Evolutionary conservation across 768 basidiomycete genomes (phyloP), one percentile per base, ranked within the genome.

Genomic region (Leccinellum rugosiceps): DNA sequence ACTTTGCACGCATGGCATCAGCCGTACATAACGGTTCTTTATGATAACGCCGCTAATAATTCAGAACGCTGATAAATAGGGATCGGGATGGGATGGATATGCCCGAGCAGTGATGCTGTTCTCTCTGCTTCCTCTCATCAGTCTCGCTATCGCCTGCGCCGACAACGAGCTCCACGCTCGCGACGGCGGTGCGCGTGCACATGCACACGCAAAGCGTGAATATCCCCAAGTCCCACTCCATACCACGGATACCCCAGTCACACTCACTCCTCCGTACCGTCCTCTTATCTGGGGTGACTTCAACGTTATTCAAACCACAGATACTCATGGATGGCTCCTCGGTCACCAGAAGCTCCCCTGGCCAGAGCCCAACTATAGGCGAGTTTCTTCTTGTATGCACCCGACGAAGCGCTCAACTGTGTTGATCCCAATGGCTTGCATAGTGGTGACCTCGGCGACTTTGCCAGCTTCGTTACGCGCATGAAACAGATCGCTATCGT

Each of bases 281-380:
- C 80, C 83, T 23, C 78, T 96, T 14, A 81, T 83, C 52, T 94
- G 93, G 94, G 85, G 87, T n/a, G 91, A 94, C 65, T 79, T 95
- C 67, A 95, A 95, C 67, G 81, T 94, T 64, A 79, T 94, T 47
- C 85, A 87, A 64, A 94, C 92, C 3, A 94, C 94, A 0, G 92
- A 94, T 70, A 89, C 83, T 38, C 87, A 90, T 74, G 83, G 87
- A 26, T 88, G 87, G 87, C 75, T 95, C 4, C 78, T 93, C 35
- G 93, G 93, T 1, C 93, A 96, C 74, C 89, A 91, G 64, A 87
- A 92, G 65, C 17, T 74, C 3, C 80, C 79, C 3, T 84, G 80
- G 66, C 89, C 90, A 0, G 90, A 93, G 63, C 88, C 90, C 0
- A 86, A 88, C 68, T 91, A 88, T 70, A 82, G 80, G 80, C 81